A percentile compares a stretch with the other conserved stretches of the same genome.
Conservation (phyloP, 257 asterid species). For the Solanum infundibuliforme region DNA sequence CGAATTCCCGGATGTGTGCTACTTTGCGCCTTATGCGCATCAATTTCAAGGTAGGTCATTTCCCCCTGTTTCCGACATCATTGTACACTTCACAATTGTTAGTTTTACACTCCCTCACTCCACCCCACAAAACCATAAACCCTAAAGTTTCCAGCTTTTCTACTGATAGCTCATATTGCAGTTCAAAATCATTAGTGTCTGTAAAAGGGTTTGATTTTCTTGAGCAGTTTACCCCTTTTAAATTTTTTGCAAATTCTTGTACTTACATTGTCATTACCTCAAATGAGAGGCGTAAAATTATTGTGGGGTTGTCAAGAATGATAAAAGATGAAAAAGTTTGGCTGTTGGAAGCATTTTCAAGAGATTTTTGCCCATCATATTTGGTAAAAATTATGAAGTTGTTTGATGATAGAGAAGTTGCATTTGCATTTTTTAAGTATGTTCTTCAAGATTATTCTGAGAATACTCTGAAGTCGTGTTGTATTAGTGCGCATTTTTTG, state of each 20-base stretch:
- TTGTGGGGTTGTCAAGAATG: slow-evolving; percentile 47
- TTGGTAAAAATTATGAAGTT: slow-evolving; percentile 55
- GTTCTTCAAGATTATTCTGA: slow-evolving; percentile 42
- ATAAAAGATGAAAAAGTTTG: slow-evolving; percentile 32
- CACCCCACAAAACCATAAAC: slow-evolving; percentile 5
- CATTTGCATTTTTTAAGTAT: slow-evolving; percentile 70
- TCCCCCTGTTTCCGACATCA: slow-evolving; percentile 1
- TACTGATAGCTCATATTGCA: slow-evolving; percentile 3
- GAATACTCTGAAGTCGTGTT: slow-evolving; percentile 32
- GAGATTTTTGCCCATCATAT: slow-evolving; percentile 35
- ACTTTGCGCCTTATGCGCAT: slow-evolving; percentile 30
- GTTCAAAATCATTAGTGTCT: slow-evolving; percentile 14
- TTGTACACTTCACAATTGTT: slow-evolving; percentile 17
- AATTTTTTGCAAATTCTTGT: slow-evolving; percentile 6
- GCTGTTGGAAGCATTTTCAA: slow-evolving; percentile 31
- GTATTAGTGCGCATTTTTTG: slow-evolving; percentile 46
- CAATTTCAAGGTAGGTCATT: slow-evolving; percentile 35
- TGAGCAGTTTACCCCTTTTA: slow-evolving; percentile 50
- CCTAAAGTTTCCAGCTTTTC: neutral
- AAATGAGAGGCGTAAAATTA: slow-evolving; percentile 62
- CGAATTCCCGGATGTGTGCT: slow-evolving; percentile 45
- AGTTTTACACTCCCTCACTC: slow-evolving; percentile 5
- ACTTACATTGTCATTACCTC: slow-evolving; percentile 31
- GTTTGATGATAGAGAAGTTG: slow-evolving; percentile 32
- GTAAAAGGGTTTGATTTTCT: slow-evolving; percentile 42